Evolutionary conservation across 2,329 filamentous ascomycete genomes (phyloP).

Genomic region (Apiospora marii): DNA sequence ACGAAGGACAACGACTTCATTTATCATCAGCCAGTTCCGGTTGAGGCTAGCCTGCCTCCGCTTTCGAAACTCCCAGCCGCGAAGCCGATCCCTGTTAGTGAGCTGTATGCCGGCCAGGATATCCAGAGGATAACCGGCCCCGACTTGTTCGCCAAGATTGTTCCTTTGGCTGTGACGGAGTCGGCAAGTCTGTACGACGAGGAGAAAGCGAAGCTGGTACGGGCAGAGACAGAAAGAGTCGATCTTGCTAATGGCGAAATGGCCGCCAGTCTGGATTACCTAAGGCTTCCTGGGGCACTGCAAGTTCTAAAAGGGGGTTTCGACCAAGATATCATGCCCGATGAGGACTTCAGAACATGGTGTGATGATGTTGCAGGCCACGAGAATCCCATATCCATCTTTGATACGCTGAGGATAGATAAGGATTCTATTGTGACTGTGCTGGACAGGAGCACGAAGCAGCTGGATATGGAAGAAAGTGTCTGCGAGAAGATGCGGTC

Average conservation of each 20-base stretch:
- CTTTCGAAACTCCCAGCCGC: slow-evolving; percentile 93
- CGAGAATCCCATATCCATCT: slow-evolving; percentile 78
- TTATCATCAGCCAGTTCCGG: slow-evolving; percentile 91
- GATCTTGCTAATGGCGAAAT: slow-evolving; percentile 95
- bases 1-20: slow-evolving; percentile 98
- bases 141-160: slow-evolving; percentile 95
- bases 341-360: slow-evolving; percentile 93
- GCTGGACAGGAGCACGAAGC: slow-evolving; percentile 83
- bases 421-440: slow-evolving; percentile 77
- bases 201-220: slow-evolving; percentile 94
- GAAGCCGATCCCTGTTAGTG: slow-evolving; percentile 96
- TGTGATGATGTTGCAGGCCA: slow-evolving; percentile 91
- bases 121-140: slow-evolving; percentile 97
- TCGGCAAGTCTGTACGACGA: slow-evolving; percentile 97
- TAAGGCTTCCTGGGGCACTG: slow-evolving; percentile 87
- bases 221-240: slow-evolving; percentile 92
- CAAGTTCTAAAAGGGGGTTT: slow-evolving; percentile 93
- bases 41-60: slow-evolving; percentile 79
- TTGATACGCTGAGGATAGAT: slow-evolving; percentile 80
- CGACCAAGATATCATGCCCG: slow-evolving; percentile 86
- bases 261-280: slow-evolving; percentile 91
- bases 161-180: slow-evolving; percentile 94
- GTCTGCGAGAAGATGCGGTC: slow-evolving; percentile 99
- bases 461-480: slow-evolving; percentile 95
- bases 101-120: slow-evolving; percentile 95